These are phyloP conservation scores for Solanum aculeatissimum DNA, from an alignment of 305 asterid genomes.

Conservation along the genomic window DNA sequence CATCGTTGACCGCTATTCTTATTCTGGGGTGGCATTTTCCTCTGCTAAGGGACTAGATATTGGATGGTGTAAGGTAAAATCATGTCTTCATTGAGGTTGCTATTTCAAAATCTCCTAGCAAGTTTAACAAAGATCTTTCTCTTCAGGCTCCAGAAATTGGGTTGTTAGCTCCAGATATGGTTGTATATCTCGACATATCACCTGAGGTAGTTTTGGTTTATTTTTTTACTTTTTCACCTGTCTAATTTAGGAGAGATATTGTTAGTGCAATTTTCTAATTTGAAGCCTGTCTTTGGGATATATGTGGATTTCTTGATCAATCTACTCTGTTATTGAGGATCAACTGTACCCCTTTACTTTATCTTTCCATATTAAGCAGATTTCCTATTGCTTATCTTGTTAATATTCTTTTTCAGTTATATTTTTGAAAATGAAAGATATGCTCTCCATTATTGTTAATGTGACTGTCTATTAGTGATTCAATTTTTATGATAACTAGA, in stretches of 20 bases:
- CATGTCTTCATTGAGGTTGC: not conserved
- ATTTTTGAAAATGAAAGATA: not conserved
- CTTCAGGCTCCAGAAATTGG: constrained; percentile 85
- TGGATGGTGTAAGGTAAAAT: constrained; percentile 81
- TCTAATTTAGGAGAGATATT: not conserved
- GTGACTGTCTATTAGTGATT: not conserved
- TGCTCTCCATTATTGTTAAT: not conserved
- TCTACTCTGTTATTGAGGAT: not conserved
- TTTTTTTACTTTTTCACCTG: not conserved
- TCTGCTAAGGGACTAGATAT: constrained; percentile 87
- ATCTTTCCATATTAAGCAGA: not conserved
- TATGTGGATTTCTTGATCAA: not conserved
- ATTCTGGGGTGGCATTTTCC: constrained; percentile 94
- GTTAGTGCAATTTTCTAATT: not conserved
- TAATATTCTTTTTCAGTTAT: not conserved
- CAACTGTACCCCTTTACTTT: not conserved
- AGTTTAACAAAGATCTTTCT: not conserved
- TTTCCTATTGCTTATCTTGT: not conserved
- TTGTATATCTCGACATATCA: constrained; percentile 74
- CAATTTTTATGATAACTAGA: constrained; percentile 19
- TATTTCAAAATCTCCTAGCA: not conserved
- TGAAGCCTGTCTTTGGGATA: not conserved
- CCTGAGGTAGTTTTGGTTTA: constrained; percentile 51
- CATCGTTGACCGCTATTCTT: constrained; percentile 88
- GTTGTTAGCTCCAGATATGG: constrained; percentile 85